These are phyloP conservation scores for Annulohypoxylon truncatum DNA, from an alignment of 2,329 filamentous ascomycete genomes.

Conservation along the genomic window DNA sequence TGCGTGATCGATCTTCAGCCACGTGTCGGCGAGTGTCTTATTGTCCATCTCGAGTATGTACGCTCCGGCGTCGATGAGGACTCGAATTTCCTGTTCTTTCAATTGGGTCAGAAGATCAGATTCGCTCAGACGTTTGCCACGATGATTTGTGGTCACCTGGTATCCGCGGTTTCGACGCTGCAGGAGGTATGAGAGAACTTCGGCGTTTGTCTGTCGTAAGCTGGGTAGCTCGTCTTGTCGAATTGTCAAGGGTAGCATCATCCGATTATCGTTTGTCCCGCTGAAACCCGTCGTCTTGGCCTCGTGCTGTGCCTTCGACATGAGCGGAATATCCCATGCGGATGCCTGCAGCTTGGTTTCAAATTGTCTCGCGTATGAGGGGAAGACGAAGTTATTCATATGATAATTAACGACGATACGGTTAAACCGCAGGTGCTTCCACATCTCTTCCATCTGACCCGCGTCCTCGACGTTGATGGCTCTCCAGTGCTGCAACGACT, in stretches of 20 bases:
- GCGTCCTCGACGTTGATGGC: conserved; percentile 69
- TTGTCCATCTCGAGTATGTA: conserved; percentile 74
- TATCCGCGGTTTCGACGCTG: conserved; percentile 63
- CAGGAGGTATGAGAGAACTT: conserved; percentile 70
- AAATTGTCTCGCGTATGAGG: conserved; percentile 72
- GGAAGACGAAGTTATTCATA: conserved; percentile 72
- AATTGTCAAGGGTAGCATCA: conserved; percentile 69
- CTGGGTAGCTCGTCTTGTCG: conserved; percentile 67
- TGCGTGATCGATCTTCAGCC: conserved; percentile 59
- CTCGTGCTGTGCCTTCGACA: conserved; percentile 36
- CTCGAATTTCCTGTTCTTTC: conserved; percentile 52
- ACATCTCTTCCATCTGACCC: conserved; percentile 61
- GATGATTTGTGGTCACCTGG: conserved; percentile 47
- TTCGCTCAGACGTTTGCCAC: conserved; percentile 57
- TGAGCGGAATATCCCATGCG: conserved; percentile 74
- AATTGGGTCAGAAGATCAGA: conserved; percentile 57
- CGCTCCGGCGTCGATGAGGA: conserved; percentile 74
- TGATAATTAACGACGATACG: conserved; percentile 68
- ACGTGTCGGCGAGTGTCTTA: conserved; percentile 58
- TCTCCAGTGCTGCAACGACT: conserved; percentile 62
- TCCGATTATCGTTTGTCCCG: conserved; percentile 76
- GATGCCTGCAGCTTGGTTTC: conserved; percentile 70
- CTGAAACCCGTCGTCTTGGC: conserved; percentile 74
- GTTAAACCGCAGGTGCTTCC: conserved; percentile 59
- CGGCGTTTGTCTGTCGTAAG: conserved; percentile 70